Evolutionary conservation across 73 alveolate species (phyloP), one percentile per base, ranked within the genome.

Genomic region (Paramecium caudatum): DNA sequence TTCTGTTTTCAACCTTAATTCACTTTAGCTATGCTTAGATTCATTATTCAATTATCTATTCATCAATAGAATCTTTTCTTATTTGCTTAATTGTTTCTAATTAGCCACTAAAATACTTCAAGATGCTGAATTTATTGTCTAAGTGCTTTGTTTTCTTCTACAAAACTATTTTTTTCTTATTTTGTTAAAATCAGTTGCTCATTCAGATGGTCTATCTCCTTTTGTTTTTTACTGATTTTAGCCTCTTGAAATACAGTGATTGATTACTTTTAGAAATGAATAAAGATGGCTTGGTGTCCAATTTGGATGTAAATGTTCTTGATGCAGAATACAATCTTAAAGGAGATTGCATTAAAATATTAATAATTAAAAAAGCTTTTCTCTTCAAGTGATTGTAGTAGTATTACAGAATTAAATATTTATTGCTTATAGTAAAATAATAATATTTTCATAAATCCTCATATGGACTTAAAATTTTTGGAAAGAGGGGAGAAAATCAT

Each of bases 261-360:
- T 30, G 6, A 33, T 30, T 33, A 65, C 83, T 65, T 65, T 65
- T 65, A 13, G 83, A 65, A 65, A 65, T 36, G 47, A 36, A 33
- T 32, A 65, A 65, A 65, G 49, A 65, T 17, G 83, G 27, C 34
- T 65, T 65, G 83, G 83, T 30, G n/a, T 65, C 83, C 19, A 16
- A 25, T 36, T 43, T 65, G 15, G 50, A 65, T 25, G 83, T 65
- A n/a, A 65, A 65, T 65, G 49, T 8, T 65, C 83, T 65, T 33
- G 10, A 33, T 4, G 83, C 83, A 65, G 83, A 65, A 33, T 65
- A 65, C n/a, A 65, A 33, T 65, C 83, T 32, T 32, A 65, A 43
- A 65, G 83, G 83, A 65, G 83, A 36, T 33, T 33, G 25, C 83
- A 65, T 65, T 0, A 8, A 21, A 62, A 23, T n/a, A n/a, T n/a